Conservation (phyloP, 495 filamentous ascomycete species). For the Paragyromitra xinjiangensis region DNA sequence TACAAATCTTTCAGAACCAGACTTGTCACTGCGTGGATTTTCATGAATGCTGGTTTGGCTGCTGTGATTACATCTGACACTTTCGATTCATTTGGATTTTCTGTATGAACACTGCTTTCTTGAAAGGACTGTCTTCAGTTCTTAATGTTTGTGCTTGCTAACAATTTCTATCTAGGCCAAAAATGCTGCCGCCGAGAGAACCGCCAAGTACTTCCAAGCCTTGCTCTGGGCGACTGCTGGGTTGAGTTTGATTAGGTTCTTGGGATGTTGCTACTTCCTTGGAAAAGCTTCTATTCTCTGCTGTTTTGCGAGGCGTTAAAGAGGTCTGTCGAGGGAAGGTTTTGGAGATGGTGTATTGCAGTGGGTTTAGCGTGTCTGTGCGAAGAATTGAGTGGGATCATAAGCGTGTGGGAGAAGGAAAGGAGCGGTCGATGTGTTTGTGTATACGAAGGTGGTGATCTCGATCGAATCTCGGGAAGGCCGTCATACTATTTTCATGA, state of each 20-base stretch:
- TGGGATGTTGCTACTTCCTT: constrained; percentile 93
- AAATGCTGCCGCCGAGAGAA: constrained; percentile 70
- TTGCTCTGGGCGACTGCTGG: constrained; percentile 89
- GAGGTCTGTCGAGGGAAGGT: background rate
- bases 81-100: constrained; percentile 82
- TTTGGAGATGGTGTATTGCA: constrained; percentile 23
- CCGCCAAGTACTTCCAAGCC: constrained; percentile 89
- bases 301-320: constrained; percentile 87
- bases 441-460: constrained; percentile 47
- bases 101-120: constrained; percentile 68
- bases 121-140: background rate
- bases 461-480: constrained; percentile 30
- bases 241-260: constrained; percentile 84
- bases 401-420: constrained; percentile 22
- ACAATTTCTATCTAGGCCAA: constrained; percentile 51
- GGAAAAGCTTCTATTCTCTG: constrained; percentile 91
- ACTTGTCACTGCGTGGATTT: constrained; percentile 90
- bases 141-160: constrained; percentile 58
- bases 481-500: constrained; percentile 42
- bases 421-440: constrained; percentile 35
- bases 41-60: constrained; percentile 88
- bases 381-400: constrained; percentile 20
- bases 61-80: constrained; percentile 88
- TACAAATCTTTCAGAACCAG: constrained; percentile 99
- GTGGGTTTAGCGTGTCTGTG: constrained; percentile 27